A percentile compares a stretch with the other conserved stretches of the same genome.
Evolutionary conservation across 2,329 filamentous ascomycete genomes (phyloP).

Genomic region (Trichoderma afroharzianum): DNA sequence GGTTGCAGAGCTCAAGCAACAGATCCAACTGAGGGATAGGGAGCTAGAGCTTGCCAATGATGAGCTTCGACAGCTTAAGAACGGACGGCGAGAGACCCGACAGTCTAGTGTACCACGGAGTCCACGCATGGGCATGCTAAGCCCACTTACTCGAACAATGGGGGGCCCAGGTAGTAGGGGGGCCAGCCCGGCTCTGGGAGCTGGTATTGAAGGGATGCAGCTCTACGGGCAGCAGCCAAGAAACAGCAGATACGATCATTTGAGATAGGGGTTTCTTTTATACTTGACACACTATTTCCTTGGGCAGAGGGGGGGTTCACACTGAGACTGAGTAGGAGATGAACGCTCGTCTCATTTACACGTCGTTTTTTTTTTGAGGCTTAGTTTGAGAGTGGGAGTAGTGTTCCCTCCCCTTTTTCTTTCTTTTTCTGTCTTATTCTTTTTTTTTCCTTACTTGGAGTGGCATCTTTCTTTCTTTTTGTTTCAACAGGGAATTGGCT

Average conservation of each 20-base stretch:
- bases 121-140: constrained; percentile 52
- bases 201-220: constrained; percentile 37
- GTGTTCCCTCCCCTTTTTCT: neutral
- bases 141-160: constrained; percentile 39
- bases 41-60: constrained; percentile 48
- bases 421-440: neutral
- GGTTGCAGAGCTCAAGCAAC: constrained; percentile 39
- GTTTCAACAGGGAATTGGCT: neutral
- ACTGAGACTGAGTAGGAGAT: neutral
- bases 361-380: neutral
- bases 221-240: constrained; percentile 37
- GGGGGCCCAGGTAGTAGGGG: constrained; percentile 45
- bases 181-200: constrained; percentile 44
- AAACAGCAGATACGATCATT: constrained; percentile 42
- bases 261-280: constrained; percentile 28
- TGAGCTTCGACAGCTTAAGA: constrained; percentile 47
- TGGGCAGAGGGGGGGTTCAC: neutral
- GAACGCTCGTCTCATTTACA: neutral
- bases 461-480: neutral
- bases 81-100: constrained; percentile 52
- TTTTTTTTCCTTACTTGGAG: neutral
- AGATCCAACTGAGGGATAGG: constrained; percentile 48
- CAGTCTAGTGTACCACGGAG: constrained; percentile 56
- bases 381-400: neutral
- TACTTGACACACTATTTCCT: neutral